Percentiles rank a stretch among this genome's conserved stretches.
phyloP scores from a whole-genome alignment of 176 grass and related monocot genomes.

The Carex kokanica region DNA sequence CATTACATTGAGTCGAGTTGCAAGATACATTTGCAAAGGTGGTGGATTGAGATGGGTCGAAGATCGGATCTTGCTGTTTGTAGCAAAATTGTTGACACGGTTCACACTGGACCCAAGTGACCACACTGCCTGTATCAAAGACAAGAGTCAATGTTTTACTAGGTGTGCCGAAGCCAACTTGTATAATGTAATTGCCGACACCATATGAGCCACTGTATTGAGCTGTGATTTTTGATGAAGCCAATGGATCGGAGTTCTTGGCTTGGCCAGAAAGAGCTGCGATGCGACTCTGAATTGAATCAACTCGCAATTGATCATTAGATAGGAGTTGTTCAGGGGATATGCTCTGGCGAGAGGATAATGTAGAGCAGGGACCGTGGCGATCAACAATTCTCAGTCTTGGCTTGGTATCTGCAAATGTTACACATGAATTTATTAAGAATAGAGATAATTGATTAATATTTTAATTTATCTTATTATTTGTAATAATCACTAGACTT shows the following conservation, averaged over 20 bases:
- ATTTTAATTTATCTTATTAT: not conserved
- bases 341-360: not conserved
- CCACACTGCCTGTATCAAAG: conserved; percentile 37
- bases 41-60: conserved; percentile 31
- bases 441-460: not conserved
- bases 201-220: not conserved
- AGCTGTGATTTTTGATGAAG: conserved; percentile 1
- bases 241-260: not conserved
- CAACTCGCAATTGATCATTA: not conserved
- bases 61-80: conserved; percentile 20
- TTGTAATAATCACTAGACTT: not conserved
- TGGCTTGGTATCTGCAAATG: not conserved
- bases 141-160: not conserved
- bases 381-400: not conserved
- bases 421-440: not conserved
- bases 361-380: conserved; percentile 9
- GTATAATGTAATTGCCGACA: conserved; percentile 31
- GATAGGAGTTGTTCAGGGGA: conserved; percentile 16
- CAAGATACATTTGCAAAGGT: conserved; percentile 36
- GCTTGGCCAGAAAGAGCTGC: too few relatives aligned
- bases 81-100: conserved; percentile 32
- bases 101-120: conserved; percentile 25
- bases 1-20: conserved; percentile 4
- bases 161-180: conserved; percentile 37
- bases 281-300: conserved; percentile 17